Conservation (phyloP, 2,329 filamentous ascomycete species). For the Alternaria rosae region DNA sequence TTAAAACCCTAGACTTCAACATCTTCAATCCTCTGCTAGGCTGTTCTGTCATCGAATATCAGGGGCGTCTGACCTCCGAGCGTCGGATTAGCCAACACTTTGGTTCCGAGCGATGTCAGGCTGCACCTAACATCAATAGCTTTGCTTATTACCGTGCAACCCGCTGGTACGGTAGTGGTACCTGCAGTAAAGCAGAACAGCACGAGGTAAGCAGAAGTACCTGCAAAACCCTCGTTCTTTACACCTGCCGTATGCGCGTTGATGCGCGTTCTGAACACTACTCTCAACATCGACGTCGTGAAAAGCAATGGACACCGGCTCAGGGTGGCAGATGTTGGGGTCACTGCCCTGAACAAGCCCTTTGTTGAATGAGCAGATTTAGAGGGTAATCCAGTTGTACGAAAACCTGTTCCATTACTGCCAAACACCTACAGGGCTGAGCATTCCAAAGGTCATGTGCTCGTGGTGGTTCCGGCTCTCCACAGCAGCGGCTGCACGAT, state of each 20-base stretch:
- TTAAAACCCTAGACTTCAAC: background rate
- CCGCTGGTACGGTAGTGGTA: background rate
- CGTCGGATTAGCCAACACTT: background rate
- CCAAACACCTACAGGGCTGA: background rate
- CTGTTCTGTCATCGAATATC: background rate
- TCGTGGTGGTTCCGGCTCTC: background rate
- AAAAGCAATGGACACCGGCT: background rate
- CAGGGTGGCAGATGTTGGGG: background rate
- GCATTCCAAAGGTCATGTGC: background rate
- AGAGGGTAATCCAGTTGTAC: background rate
- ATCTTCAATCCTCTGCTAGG: background rate
- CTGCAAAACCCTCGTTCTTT: background rate
- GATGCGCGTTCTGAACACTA: background rate
- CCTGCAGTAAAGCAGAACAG: background rate
- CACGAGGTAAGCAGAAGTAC: background rate
- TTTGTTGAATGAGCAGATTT: background rate
- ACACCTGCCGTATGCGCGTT: background rate
- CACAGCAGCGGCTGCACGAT: background rate
- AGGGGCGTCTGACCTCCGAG: background rate
- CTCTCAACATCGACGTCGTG: background rate
- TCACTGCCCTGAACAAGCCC: background rate
- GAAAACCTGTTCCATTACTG: background rate
- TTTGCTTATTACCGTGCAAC: background rate
- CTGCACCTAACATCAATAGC: background rate
- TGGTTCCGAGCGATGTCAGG: background rate